These are phyloP conservation scores for Sapria himalayana DNA, from an alignment of 345 rosid genomes.

Conservation along the genomic window DNA sequence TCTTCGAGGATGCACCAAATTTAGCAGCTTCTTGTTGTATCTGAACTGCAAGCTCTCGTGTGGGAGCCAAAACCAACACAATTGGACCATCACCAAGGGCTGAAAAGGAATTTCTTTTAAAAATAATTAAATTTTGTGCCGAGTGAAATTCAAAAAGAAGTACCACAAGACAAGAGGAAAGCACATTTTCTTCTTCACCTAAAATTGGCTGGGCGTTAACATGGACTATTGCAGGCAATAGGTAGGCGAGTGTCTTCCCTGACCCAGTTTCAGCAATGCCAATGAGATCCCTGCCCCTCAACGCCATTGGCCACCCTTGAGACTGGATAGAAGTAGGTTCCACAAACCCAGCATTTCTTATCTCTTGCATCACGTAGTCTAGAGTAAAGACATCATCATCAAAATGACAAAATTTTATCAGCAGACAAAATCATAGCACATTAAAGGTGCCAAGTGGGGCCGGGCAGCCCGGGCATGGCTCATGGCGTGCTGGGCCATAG, in stretches of 20 bases:
- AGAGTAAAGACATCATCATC: slow-evolving; percentile 9
- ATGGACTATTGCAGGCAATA: slow-evolving; percentile 92
- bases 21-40: slow-evolving; percentile 95
- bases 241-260: slow-evolving; percentile 87
- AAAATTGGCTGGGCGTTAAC: slow-evolving; percentile 93
- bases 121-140: too few species aligned
- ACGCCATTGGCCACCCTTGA: slow-evolving; percentile 99
- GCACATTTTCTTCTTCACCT: slow-evolving; percentile 25
- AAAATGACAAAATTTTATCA: too few species aligned
- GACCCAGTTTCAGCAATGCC: slow-evolving; percentile 99
- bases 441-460: too few species aligned
- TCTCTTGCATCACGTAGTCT: slow-evolving; percentile 94
- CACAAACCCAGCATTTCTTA: slow-evolving; percentile 75
- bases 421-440: too few species aligned
- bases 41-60: slow-evolving; percentile 98
- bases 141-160: too few species aligned
- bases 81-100: slow-evolving; percentile 98
- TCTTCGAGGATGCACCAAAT: slow-evolving; percentile 87
- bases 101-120: too few species aligned
- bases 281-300: slow-evolving; percentile 85
- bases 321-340: slow-evolving; percentile 97
- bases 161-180: too few species aligned
- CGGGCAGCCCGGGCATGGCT: too few species aligned
- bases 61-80: slow-evolving; percentile 93
- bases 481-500: too few species aligned